Percentiles rank a stretch among this genome's conserved stretches.
phyloP scores from a whole-genome alignment of 2,329 filamentous ascomycete species.

The Sarocladium brachiariae region DNA sequence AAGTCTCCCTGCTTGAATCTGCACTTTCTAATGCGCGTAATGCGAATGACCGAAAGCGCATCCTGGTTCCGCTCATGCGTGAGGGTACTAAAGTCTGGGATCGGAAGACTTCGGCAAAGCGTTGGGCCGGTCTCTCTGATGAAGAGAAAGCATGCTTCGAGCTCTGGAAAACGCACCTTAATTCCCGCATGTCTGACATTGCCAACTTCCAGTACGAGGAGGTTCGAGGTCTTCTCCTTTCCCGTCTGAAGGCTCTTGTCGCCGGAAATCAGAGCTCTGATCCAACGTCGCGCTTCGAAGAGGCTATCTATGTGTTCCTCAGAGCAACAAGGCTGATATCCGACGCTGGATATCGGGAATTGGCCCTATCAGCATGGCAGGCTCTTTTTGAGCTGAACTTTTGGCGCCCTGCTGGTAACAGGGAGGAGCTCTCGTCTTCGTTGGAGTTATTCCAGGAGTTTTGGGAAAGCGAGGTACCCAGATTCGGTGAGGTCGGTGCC shows the following conservation, averaged over 20 bases:
- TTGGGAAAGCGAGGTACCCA: slow-evolving; percentile 78
- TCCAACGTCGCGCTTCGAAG: slow-evolving; percentile 11
- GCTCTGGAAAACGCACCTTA: slow-evolving; percentile 68
- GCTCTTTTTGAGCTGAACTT: slow-evolving; percentile 67
- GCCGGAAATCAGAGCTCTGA: not conserved
- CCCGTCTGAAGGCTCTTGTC: slow-evolving; percentile 34
- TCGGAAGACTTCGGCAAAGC: slow-evolving; percentile 47
- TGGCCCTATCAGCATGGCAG: slow-evolving; percentile 78
- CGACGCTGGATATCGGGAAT: slow-evolving; percentile 72
- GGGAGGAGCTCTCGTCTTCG: slow-evolving; percentile 18
- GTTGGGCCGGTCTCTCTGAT: slow-evolving; percentile 52
- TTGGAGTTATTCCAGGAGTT: slow-evolving; percentile 57
- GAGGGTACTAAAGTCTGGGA: slow-evolving; percentile 74
- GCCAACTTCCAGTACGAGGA: slow-evolving; percentile 61
- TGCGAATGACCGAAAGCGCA: slow-evolving; percentile 43
- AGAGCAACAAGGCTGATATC: slow-evolving; percentile 66
- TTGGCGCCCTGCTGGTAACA: slow-evolving; percentile 44
- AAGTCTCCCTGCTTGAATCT: slow-evolving; percentile 71
- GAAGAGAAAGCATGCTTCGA: slow-evolving; percentile 32
- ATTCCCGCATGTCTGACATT: slow-evolving; percentile 65
- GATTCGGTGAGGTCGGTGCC: slow-evolving; percentile 68
- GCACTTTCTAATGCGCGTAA: slow-evolving; percentile 54
- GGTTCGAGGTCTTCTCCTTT: slow-evolving; percentile 51
- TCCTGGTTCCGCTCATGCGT: slow-evolving; percentile 64
- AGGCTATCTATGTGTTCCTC: slow-evolving; percentile 62